phyloP scores from a whole-genome alignment of 768 basidiomycete genomes.

The Suillus placidus region DNA sequence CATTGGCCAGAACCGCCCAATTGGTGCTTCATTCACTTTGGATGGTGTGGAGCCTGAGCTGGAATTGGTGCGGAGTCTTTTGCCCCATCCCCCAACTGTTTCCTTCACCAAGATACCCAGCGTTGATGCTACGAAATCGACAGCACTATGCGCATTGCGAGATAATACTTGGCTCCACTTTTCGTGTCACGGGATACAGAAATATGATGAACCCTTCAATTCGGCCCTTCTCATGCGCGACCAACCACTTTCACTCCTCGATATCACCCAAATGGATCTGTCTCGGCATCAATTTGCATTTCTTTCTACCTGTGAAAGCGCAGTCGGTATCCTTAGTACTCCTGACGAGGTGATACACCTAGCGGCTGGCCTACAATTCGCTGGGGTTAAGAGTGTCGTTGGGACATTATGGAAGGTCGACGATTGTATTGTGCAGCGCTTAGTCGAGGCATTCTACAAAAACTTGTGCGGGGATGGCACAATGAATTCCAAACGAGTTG shows the following conservation, averaged over 20 bases:
- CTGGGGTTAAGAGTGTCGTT: no score
- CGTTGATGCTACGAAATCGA: neutral
- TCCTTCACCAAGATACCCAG: conserved; percentile 4
- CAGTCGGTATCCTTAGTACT: neutral
- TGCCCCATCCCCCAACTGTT: neutral
- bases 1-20: conserved; percentile 8
- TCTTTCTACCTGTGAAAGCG: conserved; percentile 24
- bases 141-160: no score
- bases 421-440: neutral
- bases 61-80: neutral
- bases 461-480: neutral
- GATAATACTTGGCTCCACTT: conserved; percentile 20
- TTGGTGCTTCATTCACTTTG: neutral
- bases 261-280: conserved; percentile 6
- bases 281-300: conserved; percentile 8
- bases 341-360: conserved; percentile 26
- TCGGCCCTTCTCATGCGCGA: conserved; percentile 10
- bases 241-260: conserved; percentile 6
- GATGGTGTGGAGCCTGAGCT: neutral
- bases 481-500: conserved; percentile 11
- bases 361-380: conserved; percentile 24
- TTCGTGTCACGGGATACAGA: conserved; percentile 20
- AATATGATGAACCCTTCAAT: conserved; percentile 14
- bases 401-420: conserved; percentile 23
- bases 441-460: conserved; percentile 9